A percentile compares a stretch with the other conserved stretches of the same genome.
Conservation (phyloP, 768 basidiomycete genomes). For the Xerocomus spinulosus region DNA sequence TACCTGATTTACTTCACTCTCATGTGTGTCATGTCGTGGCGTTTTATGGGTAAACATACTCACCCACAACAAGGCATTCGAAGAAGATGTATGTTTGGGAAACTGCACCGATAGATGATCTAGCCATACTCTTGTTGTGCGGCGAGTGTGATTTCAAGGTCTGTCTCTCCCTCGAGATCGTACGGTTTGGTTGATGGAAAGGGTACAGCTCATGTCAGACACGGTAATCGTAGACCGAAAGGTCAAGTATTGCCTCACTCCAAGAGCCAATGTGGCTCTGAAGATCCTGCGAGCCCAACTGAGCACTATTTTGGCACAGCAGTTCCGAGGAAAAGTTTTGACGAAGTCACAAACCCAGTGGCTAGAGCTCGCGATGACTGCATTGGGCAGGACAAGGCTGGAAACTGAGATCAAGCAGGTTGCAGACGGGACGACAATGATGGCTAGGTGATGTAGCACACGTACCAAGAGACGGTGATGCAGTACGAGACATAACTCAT, state of each 20-base stretch:
- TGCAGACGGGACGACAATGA: constrained; percentile 9
- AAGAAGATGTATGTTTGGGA: constrained; percentile 94
- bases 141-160: constrained; percentile 91
- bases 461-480: background rate
- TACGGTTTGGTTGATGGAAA: background rate
- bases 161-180: constrained; percentile 13
- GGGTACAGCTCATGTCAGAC: constrained; percentile 60
- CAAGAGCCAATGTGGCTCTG: constrained; percentile 74
- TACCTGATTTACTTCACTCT: constrained; percentile 84
- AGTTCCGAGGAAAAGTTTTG: constrained; percentile 61
- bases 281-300: constrained; percentile 73
- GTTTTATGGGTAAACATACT: background rate
- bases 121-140: constrained; percentile 76
- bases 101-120: constrained; percentile 81
- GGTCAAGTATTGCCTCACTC: constrained; percentile 62
- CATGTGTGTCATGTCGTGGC: constrained; percentile 48
- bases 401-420: constrained; percentile 22
- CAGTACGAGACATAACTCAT: too few relatives aligned
- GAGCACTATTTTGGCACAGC: constrained; percentile 51
- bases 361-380: constrained; percentile 66
- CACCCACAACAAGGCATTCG: constrained; percentile 63
- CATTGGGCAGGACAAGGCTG: constrained; percentile 51
- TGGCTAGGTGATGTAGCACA: constrained; percentile 13
- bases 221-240: constrained; percentile 81
- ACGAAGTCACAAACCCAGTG: constrained; percentile 58